Evolutionary conservation across 78 protist genomes (phyloP).

Genomic region (Dictyostelium brefeldianum): DNA sequence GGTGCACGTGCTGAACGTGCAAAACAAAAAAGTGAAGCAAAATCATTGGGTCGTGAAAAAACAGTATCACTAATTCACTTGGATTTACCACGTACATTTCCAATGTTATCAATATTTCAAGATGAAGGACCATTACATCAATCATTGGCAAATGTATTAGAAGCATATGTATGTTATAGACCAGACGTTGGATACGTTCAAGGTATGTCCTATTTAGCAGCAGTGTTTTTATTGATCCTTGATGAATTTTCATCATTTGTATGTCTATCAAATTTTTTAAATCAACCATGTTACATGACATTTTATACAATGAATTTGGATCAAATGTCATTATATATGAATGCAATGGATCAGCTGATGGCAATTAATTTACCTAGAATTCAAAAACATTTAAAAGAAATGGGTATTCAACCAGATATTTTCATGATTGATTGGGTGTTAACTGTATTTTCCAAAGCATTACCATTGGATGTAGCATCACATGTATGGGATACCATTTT

Average conservation of each 20-base stretch:
- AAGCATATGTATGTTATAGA: conserved; percentile 90
- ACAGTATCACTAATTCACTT: conserved; percentile 78
- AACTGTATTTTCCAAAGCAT: conserved; percentile 87
- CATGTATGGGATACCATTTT: conserved; percentile 92
- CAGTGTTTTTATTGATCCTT: conserved; percentile 91
- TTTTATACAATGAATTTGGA: conserved; percentile 87
- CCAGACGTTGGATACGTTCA: conserved; percentile 93
- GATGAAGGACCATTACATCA: conserved; percentile 86
- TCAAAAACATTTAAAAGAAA: conserved; percentile 67
- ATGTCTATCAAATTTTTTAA: conserved; percentile 89
- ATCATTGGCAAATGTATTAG: conserved; percentile 83
- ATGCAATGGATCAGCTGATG: conserved; percentile 77
- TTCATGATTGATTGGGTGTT: conserved; percentile 93
- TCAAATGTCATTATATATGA: conserved; percentile 79
- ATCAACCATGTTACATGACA: conserved; percentile 76
- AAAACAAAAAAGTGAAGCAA: conserved; percentile 65
- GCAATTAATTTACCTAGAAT: conserved; percentile 64
- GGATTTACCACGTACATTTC: conserved; percentile 88
- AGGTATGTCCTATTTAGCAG: conserved; percentile 97
- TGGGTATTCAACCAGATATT: conserved; percentile 81
- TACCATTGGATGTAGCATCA: conserved; percentile 90
- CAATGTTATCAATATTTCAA: conserved; percentile 82
- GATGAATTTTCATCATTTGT: conserved; percentile 89
- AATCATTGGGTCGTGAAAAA: conserved; percentile 66
- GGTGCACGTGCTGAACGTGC: conserved; percentile 79